Conservation (phyloP, 306 rosid species). For the Trifolium dubium region DNA sequence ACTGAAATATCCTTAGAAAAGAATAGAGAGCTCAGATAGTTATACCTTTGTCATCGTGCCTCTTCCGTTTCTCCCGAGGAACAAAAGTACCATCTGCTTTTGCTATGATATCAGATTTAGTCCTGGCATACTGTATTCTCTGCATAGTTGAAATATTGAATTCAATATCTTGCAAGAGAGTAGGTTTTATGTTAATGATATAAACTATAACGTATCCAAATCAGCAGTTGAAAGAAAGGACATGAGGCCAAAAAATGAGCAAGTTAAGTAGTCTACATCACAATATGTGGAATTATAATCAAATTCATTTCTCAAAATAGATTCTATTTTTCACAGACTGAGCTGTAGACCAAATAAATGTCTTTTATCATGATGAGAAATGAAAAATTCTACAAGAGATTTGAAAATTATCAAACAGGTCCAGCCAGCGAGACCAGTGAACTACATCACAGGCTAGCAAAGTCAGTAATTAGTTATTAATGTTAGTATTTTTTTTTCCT, state of each 20-base stretch:
- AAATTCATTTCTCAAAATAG: not conserved
- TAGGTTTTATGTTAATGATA: not conserved
- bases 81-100: slow-evolving; percentile 91
- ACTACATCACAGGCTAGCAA: slow-evolving; percentile 5
- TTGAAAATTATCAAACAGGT: not conserved
- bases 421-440: not conserved
- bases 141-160: slow-evolving; percentile 41
- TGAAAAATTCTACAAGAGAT: slow-evolving; percentile 5
- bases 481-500: too few species aligned
- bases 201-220: slow-evolving; percentile 29
- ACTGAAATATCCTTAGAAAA: slow-evolving; percentile 14
- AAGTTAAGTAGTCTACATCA: slow-evolving; percentile 14
- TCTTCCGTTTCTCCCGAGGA: slow-evolving; percentile 84
- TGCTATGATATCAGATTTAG: slow-evolving; percentile 81
- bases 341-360: not conserved
- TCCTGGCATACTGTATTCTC: slow-evolving; percentile 93
- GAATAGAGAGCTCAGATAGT: not conserved
- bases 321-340: not conserved
- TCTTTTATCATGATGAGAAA: not conserved
- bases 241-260: not conserved
- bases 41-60: slow-evolving; percentile 85
- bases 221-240: slow-evolving; percentile 4
- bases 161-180: slow-evolving; percentile 38
- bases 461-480: too few species aligned
- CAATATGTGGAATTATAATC: slow-evolving; percentile 13